These are phyloP conservation scores for Eleusine indica DNA, from an alignment of 176 grass and related monocot species.

Conservation along the genomic window DNA sequence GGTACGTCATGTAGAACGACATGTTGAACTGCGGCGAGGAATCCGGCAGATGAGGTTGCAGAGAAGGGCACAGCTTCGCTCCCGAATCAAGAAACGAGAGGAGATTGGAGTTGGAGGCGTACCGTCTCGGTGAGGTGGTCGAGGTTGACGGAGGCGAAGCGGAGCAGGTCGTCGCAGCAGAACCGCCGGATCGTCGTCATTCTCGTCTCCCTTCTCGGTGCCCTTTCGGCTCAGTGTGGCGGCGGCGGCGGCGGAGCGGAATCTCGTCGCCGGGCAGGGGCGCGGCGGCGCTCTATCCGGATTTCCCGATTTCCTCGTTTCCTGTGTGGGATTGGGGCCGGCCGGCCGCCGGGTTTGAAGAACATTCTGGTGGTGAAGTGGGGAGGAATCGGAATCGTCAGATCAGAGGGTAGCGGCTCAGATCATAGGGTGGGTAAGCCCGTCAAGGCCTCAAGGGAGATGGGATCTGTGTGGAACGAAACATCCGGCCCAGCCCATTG, in stretches of 20 bases:
- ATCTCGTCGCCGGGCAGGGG: conserved; percentile 2
- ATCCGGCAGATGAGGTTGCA: conserved; percentile 6
- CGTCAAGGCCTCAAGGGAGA: no score
- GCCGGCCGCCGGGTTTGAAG: neutral
- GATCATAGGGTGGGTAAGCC: neutral
- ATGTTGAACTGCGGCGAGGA: conserved; percentile 77
- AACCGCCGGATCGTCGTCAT: conserved; percentile 98
- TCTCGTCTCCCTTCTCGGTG: neutral
- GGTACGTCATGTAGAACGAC: conserved; percentile 99
- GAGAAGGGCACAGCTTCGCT: neutral
- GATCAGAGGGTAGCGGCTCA: neutral
- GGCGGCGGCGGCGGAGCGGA: conserved; percentile 1
- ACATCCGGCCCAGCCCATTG: neutral
- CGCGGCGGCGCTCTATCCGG: conserved; percentile 24
- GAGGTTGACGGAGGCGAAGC: conserved; percentile 81
- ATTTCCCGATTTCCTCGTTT: conserved; percentile 11
- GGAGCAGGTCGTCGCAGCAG: conserved; percentile 96
- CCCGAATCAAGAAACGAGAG: neutral
- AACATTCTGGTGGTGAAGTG: neutral
- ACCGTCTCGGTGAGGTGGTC: conserved; percentile 98
- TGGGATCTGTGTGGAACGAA: neutral
- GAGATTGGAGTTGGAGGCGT: neutral
- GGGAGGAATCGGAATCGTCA: neutral
- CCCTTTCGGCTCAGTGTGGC: neutral
- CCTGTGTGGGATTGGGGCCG: neutral